Percentiles rank a stretch among this genome's conserved stretches.
phyloP scores from a whole-genome alignment of 768 basidiomycete species.

The Tricholoma terreum region DNA sequence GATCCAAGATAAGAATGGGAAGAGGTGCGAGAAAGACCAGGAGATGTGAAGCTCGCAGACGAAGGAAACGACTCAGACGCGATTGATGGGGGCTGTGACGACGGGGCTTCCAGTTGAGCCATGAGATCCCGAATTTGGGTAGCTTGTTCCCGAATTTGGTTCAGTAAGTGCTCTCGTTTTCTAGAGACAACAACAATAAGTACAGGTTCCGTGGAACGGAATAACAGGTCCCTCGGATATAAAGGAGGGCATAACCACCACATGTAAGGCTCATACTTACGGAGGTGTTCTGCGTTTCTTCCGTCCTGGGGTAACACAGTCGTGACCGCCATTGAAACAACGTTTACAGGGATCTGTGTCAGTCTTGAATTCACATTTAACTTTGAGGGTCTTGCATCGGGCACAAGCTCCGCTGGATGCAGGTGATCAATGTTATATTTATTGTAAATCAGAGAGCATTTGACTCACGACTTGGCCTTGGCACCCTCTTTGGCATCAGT shows the following conservation, averaged over 20 bases:
- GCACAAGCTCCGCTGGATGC: conserved; percentile 54
- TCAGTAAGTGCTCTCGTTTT: conserved; percentile 78
- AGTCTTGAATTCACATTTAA: conserved; percentile 72
- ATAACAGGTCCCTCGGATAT: background rate
- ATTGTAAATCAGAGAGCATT: background rate
- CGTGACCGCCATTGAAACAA: conserved; percentile 65
- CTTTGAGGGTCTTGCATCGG: conserved; percentile 67
- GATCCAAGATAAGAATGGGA: conserved; percentile 28
- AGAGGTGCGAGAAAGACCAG: conserved; percentile 36
- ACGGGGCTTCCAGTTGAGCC: conserved; percentile 53
- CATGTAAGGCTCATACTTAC: conserved; percentile 39
- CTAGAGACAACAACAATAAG: conserved; percentile 33
- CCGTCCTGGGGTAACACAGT: conserved; percentile 79
- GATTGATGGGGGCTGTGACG: conserved; percentile 16
- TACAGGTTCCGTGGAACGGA: background rate
- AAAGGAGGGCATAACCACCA: background rate
- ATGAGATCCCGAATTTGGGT: conserved; percentile 70
- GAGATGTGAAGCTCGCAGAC: conserved; percentile 30
- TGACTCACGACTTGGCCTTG: conserved; percentile 44
- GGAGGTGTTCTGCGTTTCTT: conserved; percentile 79
- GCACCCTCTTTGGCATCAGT: conserved; percentile 34
- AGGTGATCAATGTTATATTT: conserved; percentile 7
- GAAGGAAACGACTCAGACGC: conserved; percentile 24
- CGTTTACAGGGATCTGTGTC: conserved; percentile 75
- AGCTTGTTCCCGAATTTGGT: conserved; percentile 72